Conservation (phyloP, 805 yeast genomes). For the Grigorovia humatica region DNA sequence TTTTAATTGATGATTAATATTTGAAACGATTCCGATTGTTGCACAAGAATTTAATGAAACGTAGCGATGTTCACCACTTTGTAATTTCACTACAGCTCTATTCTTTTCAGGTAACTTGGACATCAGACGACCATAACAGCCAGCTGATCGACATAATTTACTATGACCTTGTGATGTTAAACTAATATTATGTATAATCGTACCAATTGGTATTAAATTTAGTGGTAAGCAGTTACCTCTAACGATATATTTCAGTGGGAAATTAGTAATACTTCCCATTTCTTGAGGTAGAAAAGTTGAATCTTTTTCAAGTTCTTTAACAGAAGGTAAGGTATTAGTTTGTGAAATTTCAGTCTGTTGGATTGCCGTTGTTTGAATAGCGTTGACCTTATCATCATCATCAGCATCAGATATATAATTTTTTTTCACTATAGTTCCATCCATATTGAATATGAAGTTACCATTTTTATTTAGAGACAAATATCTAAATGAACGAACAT, state of each 20-base stretch:
- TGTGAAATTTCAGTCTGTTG: conserved; percentile 40
- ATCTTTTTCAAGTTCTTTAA: neutral
- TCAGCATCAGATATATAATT: too few relatives aligned
- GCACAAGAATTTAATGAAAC: conserved; percentile 83
- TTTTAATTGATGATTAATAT: conserved; percentile 81
- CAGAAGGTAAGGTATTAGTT: conserved; percentile 6
- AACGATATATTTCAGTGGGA: neutral
- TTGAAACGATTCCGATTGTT: conserved; percentile 86
- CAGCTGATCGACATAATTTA: conserved; percentile 87
- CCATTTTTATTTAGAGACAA: neutral
- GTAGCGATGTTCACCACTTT: conserved; percentile 90
- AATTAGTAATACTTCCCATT: conserved; percentile 63
- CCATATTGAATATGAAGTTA: neutral
- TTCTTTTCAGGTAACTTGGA: conserved; percentile 63
- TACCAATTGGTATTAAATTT: conserved; percentile 88
- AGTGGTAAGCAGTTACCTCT: conserved; percentile 93
- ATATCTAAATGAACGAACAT: conserved; percentile 71
- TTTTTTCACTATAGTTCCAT: neutral
- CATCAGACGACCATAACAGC: conserved; percentile 81
- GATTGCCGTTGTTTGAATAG: conserved; percentile 42
- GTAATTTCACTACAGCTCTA: conserved; percentile 69
- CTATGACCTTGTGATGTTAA: conserved; percentile 68
- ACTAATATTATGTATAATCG: conserved; percentile 82
- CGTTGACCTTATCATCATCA: too few relatives aligned
- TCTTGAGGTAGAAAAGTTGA: conserved; percentile 39